phyloP scores from a whole-genome alignment of 2,329 filamentous ascomycete species.

The Aspergillus sp. region DNA sequence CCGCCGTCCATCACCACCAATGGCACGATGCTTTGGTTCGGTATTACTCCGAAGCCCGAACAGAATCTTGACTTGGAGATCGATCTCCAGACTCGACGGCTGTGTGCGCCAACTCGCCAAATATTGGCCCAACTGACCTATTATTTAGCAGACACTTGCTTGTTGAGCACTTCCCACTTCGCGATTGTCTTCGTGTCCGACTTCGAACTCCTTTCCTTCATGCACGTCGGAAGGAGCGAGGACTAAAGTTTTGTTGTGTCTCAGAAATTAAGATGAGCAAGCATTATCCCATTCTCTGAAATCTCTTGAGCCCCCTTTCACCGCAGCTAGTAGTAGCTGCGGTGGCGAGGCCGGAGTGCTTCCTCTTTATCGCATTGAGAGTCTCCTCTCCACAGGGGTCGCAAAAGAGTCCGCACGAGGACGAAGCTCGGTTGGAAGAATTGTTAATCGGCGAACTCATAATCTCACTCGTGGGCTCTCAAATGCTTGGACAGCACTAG shows the following conservation, averaged over 20 bases:
- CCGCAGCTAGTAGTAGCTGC: not conserved
- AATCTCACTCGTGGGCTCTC: not conserved
- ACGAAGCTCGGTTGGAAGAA: not conserved
- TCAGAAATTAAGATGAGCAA: not conserved
- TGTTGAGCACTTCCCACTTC: too few species aligned
- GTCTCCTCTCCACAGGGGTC: not conserved
- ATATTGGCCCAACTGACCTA: too few species aligned
- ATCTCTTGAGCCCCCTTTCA: too few species aligned
- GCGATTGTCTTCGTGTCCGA: too few species aligned
- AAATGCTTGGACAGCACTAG: not conserved
- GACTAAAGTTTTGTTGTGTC: not conserved
- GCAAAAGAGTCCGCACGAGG: not conserved
- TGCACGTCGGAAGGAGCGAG: not conserved
- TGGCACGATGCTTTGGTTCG: not conserved
- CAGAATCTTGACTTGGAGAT: too few species aligned
- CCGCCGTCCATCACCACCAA: not conserved
- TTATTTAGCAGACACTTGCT: not conserved
- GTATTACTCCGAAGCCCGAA: not conserved
- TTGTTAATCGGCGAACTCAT: not conserved
- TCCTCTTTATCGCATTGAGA: not conserved
- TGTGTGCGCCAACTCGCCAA: not conserved
- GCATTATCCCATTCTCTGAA: not conserved
- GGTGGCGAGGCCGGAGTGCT: not conserved
- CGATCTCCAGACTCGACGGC: not conserved
- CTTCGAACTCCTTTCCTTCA: too few species aligned